Evolutionary conservation across 1,284 basidiomycete species (phyloP).

Genomic region (Ustilago crameri): DNA sequence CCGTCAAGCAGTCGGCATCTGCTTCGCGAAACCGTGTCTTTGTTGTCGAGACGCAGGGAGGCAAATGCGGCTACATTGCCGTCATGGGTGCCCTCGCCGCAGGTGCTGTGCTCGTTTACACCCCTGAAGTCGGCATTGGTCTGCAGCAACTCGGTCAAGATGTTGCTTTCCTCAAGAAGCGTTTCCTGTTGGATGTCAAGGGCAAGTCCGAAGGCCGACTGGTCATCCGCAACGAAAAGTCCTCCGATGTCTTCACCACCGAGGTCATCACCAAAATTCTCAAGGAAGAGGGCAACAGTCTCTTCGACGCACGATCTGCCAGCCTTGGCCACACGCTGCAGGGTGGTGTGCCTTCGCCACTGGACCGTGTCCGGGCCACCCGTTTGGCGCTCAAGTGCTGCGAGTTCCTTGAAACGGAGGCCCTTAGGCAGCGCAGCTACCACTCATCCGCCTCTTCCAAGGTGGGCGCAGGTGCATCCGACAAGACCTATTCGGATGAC

Average conservation of each 20-base stretch:
- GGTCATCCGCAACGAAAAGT: slow-evolving; percentile 82
- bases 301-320: slow-evolving; percentile 95
- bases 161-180: slow-evolving; percentile 86
- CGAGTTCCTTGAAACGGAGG: slow-evolving; percentile 89
- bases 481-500: slow-evolving; percentile 69
- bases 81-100: slow-evolving; percentile 93
- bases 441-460: slow-evolving; percentile 50
- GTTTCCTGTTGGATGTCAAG: slow-evolving; percentile 85
- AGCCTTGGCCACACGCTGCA: slow-evolving; percentile 95
- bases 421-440: slow-evolving; percentile 68
- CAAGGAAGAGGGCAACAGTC: slow-evolving; percentile 86
- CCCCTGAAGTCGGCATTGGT: slow-evolving; percentile 88
- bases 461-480: slow-evolving; percentile 64
- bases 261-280: slow-evolving; percentile 92
- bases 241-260: slow-evolving; percentile 89
- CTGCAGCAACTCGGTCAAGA: slow-evolving; percentile 84
- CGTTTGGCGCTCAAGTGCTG: slow-evolving; percentile 91
- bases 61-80: slow-evolving; percentile 93
- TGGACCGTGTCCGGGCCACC: slow-evolving; percentile 90
- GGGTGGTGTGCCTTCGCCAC: slow-evolving; percentile 91
- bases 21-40: slow-evolving; percentile 95
- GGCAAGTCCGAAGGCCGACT: slow-evolving; percentile 92
- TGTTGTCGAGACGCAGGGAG: slow-evolving; percentile 97
- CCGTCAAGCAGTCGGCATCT: slow-evolving; percentile 96
- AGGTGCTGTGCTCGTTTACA: slow-evolving; percentile 92